Base-by-base conservation (phyloP, 148 eudicot genomes). In the Selenicereus undatus region DNA sequence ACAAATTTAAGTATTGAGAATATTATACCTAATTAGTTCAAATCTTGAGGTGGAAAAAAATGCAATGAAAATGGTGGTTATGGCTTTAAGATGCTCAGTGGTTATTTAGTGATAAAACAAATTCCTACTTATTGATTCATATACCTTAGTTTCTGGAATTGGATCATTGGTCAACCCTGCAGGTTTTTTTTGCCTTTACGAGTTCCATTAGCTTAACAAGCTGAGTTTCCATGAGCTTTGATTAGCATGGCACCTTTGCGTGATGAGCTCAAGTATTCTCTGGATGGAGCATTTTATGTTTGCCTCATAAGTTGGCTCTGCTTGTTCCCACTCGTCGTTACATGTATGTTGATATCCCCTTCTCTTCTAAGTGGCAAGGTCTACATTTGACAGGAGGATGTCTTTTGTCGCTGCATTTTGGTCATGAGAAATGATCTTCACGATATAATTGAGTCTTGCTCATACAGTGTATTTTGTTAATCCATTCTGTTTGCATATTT, bases 401-500 rank as follows among this genome's bases (percentile, higher is more conserved):
- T 66, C 71, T 0, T 56, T 62, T 72, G 75, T 3, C 24, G 58
- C 48, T 72, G n/a, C 8, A 76, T 68, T 13, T n/a, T 82, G 68
- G 27, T 20, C 60, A 27, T 69, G 58, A 77, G 50, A 51, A 35
- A 20, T 77, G 10, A 64, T 81, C 18, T 68, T 36, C 12, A 62
- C 43, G 66, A 45, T 65, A 20, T 79, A 27, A 5, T 71, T 51
- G 30, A 18, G 73, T 62, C 24, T 48, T 79, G 20, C 35, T 12
- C 3, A 6, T 3, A 58, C 27, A 79, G 74, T 75, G 58, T 32
- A 32, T 32, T 24, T 35, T 48, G 76, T 78, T 77, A 73, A 78
- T 51, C 69, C 54, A 50, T 74, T 60, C 73, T 77, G 36, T 79
- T 62, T 5, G 43, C 78, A 50, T 80, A 9, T 76, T 42, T 78